phyloP scores from a whole-genome alignment of 1,139 yeast genomes.

The Candida anutae region DNA sequence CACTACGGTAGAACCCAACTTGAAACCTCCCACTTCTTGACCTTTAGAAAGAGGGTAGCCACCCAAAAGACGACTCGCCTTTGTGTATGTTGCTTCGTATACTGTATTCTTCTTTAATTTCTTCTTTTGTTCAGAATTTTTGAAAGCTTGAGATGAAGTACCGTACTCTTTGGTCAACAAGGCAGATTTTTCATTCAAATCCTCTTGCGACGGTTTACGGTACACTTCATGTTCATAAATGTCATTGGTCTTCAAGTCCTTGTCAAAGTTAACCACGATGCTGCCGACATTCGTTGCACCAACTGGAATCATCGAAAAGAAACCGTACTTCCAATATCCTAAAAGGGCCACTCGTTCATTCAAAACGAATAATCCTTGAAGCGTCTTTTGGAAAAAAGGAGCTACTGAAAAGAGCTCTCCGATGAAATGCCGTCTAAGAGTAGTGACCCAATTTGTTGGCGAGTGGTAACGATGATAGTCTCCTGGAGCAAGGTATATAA shows the following conservation, averaged over 20 bases:
- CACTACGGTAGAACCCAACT: conserved; percentile 92
- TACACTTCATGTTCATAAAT: conserved; percentile 50
- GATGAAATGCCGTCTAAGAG: conserved; percentile 87
- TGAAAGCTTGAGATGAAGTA: conserved; percentile 6
- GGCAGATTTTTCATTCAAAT: conserved; percentile 25
- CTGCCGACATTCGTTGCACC: conserved; percentile 99
- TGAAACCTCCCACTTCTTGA: conserved; percentile 95
- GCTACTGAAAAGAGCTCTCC: conserved; percentile 96
- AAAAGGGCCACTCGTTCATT: conserved; percentile 93
- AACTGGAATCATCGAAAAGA: conserved; percentile 97
- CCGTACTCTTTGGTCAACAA: conserved; percentile 16
- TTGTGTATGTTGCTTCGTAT: conserved; percentile 87
- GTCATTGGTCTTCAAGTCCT: conserved; percentile 79
- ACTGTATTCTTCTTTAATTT: conserved; percentile 67
- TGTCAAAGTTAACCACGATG: conserved; percentile 85
- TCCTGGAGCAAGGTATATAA: conserved; percentile 94
- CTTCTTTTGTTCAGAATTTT: conserved; percentile 12
- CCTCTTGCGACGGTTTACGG: conserved; percentile 12
- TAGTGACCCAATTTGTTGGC: conserved; percentile 94
- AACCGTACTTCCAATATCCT: conserved; percentile 96
- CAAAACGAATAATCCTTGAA: conserved; percentile 80
- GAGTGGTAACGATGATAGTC: conserved; percentile 97
- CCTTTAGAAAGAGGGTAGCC: conserved; percentile 90
- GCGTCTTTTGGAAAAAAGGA: conserved; percentile 86
- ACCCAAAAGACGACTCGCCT: conserved; percentile 70